A percentile compares a stretch with the other conserved stretches of the same genome.
These are phyloP conservation scores for Cryomyces minteri DNA, from an alignment of 495 filamentous ascomycete genomes.

Conservation along the genomic window DNA sequence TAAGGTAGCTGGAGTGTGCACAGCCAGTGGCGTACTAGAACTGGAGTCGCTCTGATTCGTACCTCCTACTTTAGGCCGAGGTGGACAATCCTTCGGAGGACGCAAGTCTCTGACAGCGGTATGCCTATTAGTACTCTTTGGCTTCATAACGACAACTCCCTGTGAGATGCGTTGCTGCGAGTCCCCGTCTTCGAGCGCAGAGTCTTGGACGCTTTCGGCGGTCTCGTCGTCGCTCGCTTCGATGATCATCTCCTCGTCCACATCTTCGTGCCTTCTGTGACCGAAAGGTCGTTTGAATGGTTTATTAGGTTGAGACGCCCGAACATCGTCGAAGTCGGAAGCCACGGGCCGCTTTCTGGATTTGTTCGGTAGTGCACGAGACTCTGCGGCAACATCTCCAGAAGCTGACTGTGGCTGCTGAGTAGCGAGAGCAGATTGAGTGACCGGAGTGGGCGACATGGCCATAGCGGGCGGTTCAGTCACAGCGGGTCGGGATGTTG, in stretches of 20 bases:
- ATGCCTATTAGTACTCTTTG: background rate
- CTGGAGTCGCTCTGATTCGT: background rate
- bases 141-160: background rate
- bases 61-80: constrained; percentile 6
- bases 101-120: constrained; percentile 25
- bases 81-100: constrained; percentile 20
- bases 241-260: constrained; percentile 38
- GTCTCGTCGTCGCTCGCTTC: constrained; percentile 58
- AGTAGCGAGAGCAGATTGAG: background rate
- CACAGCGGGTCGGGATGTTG: background rate
- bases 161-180: background rate
- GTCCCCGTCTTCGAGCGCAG: background rate
- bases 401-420: no score
- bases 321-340: constrained; percentile 53
- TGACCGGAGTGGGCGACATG: background rate
- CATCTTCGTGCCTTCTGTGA: constrained; percentile 26
- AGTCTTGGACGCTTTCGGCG: constrained; percentile 17
- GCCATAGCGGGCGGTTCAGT: background rate
- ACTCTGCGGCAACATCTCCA: constrained; percentile 1
- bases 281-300: constrained; percentile 43
- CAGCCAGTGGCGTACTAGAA: constrained; percentile 17
- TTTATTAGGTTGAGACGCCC: constrained; percentile 9
- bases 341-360: constrained; percentile 61
- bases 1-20: constrained; percentile 23
- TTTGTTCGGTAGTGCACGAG: background rate